Evolutionary conservation across 2,329 filamentous ascomycete species (phyloP).

Genomic region (Paecilomyces fulvus): DNA sequence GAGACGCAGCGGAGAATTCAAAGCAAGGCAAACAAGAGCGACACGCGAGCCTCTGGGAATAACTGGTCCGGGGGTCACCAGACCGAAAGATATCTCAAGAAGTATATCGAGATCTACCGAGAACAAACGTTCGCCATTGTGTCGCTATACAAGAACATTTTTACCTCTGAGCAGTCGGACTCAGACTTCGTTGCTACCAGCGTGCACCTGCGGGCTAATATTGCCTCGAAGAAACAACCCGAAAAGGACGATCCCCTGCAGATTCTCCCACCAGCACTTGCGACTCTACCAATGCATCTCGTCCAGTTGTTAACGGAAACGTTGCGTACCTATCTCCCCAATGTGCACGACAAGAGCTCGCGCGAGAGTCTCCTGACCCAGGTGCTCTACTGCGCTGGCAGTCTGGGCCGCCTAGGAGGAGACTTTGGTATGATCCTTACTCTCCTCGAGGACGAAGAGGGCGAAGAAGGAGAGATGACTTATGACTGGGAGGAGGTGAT

Average conservation of each 20-base stretch:
- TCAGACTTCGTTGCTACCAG: slow-evolving; percentile 19
- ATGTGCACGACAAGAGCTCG: slow-evolving; percentile 68
- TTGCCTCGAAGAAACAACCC: slow-evolving; percentile 13
- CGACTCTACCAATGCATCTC: slow-evolving; percentile 77
- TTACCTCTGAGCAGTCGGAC: slow-evolving; percentile 50
- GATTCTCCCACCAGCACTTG: slow-evolving; percentile 64
- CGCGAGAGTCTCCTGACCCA: slow-evolving; percentile 86
- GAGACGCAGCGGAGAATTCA: slow-evolving; percentile 50
- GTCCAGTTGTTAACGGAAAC: slow-evolving; percentile 73
- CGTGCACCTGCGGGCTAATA: slow-evolving; percentile 13
- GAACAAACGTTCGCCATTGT: slow-evolving; percentile 96
- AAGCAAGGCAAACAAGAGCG: slow-evolving; percentile 16
- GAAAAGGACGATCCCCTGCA: slow-evolving; percentile 24
- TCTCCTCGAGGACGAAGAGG: slow-evolving; percentile 36
- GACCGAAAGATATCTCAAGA: slow-evolving; percentile 86
- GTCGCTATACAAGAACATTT: slow-evolving; percentile 88
- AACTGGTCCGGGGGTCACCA: slow-evolving; percentile 61
- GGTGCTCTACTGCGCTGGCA: slow-evolving; percentile 86
- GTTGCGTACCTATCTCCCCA: slow-evolving; percentile 66
- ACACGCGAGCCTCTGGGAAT: slow-evolving; percentile 8
- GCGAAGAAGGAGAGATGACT: slow-evolving; percentile 38
- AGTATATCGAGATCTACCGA: slow-evolving; percentile 94
- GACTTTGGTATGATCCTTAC: slow-evolving; percentile 89
- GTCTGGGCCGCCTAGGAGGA: slow-evolving; percentile 77
- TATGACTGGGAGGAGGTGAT: slow-evolving; percentile 79